These are phyloP conservation scores for Hypoxylon sp. DNA, from an alignment of 2,329 filamentous ascomycete genomes.

Conservation along the genomic window DNA sequence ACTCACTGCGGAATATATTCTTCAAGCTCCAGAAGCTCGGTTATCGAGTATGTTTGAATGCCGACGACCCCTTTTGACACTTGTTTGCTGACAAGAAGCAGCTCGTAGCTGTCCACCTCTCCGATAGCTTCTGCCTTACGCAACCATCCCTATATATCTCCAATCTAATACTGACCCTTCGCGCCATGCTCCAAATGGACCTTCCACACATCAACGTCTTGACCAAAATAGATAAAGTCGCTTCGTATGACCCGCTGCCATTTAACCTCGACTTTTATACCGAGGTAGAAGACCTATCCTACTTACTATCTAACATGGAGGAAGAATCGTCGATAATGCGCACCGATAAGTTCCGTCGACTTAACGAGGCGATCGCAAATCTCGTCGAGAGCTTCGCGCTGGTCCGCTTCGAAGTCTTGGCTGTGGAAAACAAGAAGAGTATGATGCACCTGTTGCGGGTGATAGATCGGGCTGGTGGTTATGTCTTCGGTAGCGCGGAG, in stretches of 20 bases:
- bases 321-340: slow-evolving; percentile 78
- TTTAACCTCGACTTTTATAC: slow-evolving; percentile 99
- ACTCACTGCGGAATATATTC: slow-evolving; percentile 91
- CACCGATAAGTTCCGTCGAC: slow-evolving; percentile 80
- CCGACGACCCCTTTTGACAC: neutral
- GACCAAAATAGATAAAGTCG: slow-evolving; percentile 96
- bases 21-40: slow-evolving; percentile 89
- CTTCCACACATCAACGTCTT: slow-evolving; percentile 95
- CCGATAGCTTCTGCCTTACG: slow-evolving; percentile 93
- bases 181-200: slow-evolving; percentile 98
- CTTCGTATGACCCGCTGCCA: slow-evolving; percentile 84
- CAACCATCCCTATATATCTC: slow-evolving; percentile 95
- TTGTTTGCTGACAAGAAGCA: slow-evolving; percentile 57
- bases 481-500: slow-evolving; percentile 90
- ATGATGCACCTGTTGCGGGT: slow-evolving; percentile 93
- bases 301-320: slow-evolving; percentile 84
- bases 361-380: slow-evolving; percentile 88
- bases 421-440: slow-evolving; percentile 95
- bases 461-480: slow-evolving; percentile 92
- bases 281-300: slow-evolving; percentile 91
- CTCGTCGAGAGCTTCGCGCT: slow-evolving; percentile 91
- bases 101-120: slow-evolving; percentile 93
- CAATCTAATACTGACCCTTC: slow-evolving; percentile 89
- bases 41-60: slow-evolving; percentile 78
- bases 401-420: slow-evolving; percentile 91